phyloP scores from a whole-genome alignment of 73 alveolate genomes.

The Uronychia binucleata region DNA sequence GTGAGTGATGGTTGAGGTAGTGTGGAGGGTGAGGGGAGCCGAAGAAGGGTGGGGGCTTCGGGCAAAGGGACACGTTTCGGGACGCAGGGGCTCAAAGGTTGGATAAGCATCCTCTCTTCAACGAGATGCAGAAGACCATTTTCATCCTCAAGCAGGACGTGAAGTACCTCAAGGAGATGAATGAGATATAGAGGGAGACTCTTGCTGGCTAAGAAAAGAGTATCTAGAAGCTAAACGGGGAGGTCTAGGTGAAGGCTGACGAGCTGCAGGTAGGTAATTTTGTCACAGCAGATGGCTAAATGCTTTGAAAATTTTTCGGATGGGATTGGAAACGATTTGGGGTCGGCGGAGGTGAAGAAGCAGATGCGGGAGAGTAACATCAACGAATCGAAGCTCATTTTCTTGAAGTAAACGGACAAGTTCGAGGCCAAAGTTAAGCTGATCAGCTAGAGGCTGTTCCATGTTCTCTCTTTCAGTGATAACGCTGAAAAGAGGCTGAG shows the following conservation, averaged over 20 bases:
- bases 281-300: neutral
- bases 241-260: neutral
- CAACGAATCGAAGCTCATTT: neutral
- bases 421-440: conserved; percentile 26
- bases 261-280: neutral
- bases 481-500: neutral
- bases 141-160: neutral
- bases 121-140: neutral
- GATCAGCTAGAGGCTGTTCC: conserved; percentile 15
- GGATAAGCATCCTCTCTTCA: neutral
- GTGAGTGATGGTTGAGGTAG: too few relatives aligned
- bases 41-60: neutral
- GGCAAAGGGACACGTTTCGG: neutral
- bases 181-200: neutral
- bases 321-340: conserved; percentile 39
- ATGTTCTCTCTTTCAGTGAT: neutral
- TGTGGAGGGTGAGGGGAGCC: neutral
- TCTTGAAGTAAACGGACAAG: conserved; percentile 23
- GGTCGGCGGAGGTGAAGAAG: conserved; percentile 15
- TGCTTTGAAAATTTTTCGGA: conserved; percentile 31
- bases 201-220: neutral
- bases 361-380: neutral
- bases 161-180: neutral
- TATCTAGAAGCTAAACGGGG: neutral
- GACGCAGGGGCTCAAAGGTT: neutral